Evolutionary conservation across 2,329 filamentous ascomycete species (phyloP), one percentile per base, ranked within the genome.

Genomic region (Aureobasidium leucospermi): DNA sequence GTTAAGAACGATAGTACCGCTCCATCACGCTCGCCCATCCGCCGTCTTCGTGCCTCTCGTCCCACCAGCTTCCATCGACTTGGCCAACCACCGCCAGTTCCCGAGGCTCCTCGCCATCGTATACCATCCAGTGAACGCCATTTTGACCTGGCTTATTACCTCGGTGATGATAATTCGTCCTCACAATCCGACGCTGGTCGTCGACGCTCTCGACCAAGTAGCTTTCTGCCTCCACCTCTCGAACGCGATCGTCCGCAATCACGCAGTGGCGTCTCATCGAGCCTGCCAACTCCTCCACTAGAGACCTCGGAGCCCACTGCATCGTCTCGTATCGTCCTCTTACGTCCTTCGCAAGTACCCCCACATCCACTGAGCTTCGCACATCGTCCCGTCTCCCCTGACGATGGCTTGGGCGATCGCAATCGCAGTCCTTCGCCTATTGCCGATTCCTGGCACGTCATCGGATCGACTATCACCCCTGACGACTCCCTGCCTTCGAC

Each of bases 401-500:
- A 47, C 9, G 32, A 61, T 71, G 90, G 90, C 4, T 81, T 96
- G 15, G 91, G 90, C 39, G 90, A 96, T 73, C 87, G 91, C 61
- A 84, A 90, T 63, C 85, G 90, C 65, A 96, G 90, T 71, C 75
- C 90, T n/a, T 61, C 53, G 19, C 48, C 52, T 5, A 86, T 87
- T 0, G 75, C 77, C 49, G 81, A 84, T 62, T 79, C 81, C 52
- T 96, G 92, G 92, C 87, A 93, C 61, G 90, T 86, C 3, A 84
- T 96, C 57, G 78, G 91, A 60, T 86, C 82, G 6, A 95, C 89
- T 0, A 81, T 96, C 62, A 86, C 88, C 0, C 89, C 90, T 0
- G 91, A 96, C 70, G 85, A 87, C 15, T 87, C 89, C 62, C 81
- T 89, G 2, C 90, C 91, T 0, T 95, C 88, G 66, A 83, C 85